phyloP scores from a whole-genome alignment of 2,329 filamentous ascomycete genomes.

The Pseudonectria foliicola region DNA sequence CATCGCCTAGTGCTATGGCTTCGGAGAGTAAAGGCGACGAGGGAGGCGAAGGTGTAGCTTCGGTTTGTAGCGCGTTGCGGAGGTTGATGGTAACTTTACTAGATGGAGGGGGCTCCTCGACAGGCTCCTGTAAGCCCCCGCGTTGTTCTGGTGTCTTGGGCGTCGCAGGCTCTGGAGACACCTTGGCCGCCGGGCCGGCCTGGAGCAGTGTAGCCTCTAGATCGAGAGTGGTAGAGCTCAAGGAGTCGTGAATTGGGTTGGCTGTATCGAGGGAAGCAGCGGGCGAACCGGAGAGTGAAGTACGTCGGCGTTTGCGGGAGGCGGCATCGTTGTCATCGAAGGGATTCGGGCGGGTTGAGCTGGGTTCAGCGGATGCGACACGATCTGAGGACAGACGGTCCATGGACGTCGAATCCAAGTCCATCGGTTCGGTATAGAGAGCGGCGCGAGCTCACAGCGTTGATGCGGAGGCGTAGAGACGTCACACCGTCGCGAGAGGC shows the following conservation, averaged over 20 bases:
- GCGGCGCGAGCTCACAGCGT: slow-evolving; percentile 31
- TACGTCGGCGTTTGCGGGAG: slow-evolving; percentile 56
- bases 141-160: slow-evolving; percentile 38
- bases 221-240: slow-evolving; percentile 26
- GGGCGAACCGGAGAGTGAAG: slow-evolving; percentile 48
- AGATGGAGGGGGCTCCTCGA: slow-evolving; percentile 35
- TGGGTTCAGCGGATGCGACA: slow-evolving; percentile 55
- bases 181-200: slow-evolving; percentile 19
- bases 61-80: slow-evolving; percentile 37
- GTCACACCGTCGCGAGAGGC: slow-evolving; percentile 46
- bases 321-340: slow-evolving; percentile 52
- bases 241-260: slow-evolving; percentile 25
- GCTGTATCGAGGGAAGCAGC: slow-evolving; percentile 43
- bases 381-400: slow-evolving; percentile 44
- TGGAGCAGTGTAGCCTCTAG: slow-evolving; percentile 21
- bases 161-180: slow-evolving; percentile 34
- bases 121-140: slow-evolving; percentile 24
- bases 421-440: slow-evolving; percentile 43
- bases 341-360: slow-evolving; percentile 56
- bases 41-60: slow-evolving; percentile 36
- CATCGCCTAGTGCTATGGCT: slow-evolving; percentile 13
- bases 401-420: slow-evolving; percentile 41
- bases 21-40: slow-evolving; percentile 30
- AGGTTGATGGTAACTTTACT: slow-evolving; percentile 56
- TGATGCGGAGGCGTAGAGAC: slow-evolving; percentile 35